These are phyloP conservation scores for Leishmania tarentolae DNA, from an alignment of 208 protist species.

Conservation along the genomic window DNA sequence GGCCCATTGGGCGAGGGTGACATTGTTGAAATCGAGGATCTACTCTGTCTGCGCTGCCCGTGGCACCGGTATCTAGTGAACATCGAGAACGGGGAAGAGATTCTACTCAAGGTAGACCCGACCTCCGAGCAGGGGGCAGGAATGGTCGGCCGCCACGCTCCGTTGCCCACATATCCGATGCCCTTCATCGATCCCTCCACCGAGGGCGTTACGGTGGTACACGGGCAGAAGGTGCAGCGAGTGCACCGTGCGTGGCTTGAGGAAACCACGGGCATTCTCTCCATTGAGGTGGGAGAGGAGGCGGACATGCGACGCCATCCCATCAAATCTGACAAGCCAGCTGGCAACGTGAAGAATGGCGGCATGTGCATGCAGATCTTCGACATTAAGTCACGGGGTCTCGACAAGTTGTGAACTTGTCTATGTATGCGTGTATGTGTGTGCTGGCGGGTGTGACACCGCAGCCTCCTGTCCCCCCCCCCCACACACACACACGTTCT, in stretches of 20 bases:
- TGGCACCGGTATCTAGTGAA: slow-evolving; percentile 83
- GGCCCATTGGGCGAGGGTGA: slow-evolving; percentile 85
- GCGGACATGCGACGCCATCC: slow-evolving; percentile 47
- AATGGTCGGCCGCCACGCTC: slow-evolving; percentile 27
- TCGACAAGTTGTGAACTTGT: slow-evolving; percentile 37
- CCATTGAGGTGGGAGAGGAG: slow-evolving; percentile 72
- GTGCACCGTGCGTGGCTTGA: slow-evolving; percentile 67
- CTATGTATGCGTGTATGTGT: too few species aligned
- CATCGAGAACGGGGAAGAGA: slow-evolving; percentile 72
- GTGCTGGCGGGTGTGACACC: not conserved
- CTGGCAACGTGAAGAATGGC: slow-evolving; percentile 62
- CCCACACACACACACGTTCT: not conserved
- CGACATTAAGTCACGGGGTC: slow-evolving; percentile 74
- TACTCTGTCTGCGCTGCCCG: slow-evolving; percentile 82
- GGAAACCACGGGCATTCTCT: slow-evolving; percentile 68
- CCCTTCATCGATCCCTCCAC: slow-evolving; percentile 16
- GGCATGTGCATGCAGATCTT: slow-evolving; percentile 88
- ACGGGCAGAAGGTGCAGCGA: slow-evolving; percentile 61
- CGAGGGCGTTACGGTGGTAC: slow-evolving; percentile 26
- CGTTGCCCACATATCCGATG: slow-evolving; percentile 30
- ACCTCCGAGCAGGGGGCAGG: slow-evolving; percentile 23
- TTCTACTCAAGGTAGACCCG: slow-evolving; percentile 45
- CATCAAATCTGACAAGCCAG: slow-evolving; percentile 59
- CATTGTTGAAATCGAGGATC: slow-evolving; percentile 82
- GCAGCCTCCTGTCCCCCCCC: not conserved